These are phyloP conservation scores for Penicillium desertorum DNA, from an alignment of 495 filamentous ascomycete species.

Conservation along the genomic window DNA sequence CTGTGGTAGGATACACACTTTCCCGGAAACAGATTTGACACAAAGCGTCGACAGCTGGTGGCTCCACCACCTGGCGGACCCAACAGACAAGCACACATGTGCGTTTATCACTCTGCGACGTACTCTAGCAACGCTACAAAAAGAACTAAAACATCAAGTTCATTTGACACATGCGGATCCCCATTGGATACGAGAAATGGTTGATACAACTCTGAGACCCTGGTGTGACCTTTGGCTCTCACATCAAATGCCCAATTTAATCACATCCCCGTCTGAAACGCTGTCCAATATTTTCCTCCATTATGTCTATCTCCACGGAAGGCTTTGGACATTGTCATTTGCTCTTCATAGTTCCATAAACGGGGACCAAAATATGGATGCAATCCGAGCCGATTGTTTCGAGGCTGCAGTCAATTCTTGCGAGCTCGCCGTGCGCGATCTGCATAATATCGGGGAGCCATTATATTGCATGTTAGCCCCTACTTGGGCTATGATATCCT, in stretches of 20 bases:
- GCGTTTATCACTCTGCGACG: conserved; percentile 28
- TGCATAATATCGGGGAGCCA: conserved; percentile 26
- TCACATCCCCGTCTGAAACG: conserved; percentile 14
- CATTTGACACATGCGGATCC: conserved; percentile 8
- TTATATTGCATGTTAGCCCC: conserved; percentile 35
- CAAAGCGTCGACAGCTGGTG: conserved; percentile 28
- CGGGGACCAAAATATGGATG: conserved; percentile 32
- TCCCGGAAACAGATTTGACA: conserved; percentile 30
- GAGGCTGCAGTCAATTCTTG: conserved; percentile 36
- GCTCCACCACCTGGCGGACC: conserved; percentile 26
- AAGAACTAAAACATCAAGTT: conserved; percentile 13
- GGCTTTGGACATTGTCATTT: conserved; percentile 31
- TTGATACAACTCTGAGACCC: conserved; percentile 19
- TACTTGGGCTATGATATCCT: conserved; percentile 36
- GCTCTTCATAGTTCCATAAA: conserved; percentile 20
- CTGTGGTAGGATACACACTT: conserved; percentile 21
- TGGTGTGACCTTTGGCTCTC: conserved; percentile 27
- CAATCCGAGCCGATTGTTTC: conserved; percentile 45
- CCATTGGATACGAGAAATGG: conserved; percentile 27
- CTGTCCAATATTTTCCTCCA: conserved; percentile 23
- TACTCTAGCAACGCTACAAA: conserved; percentile 18
- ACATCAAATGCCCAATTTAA: background rate
- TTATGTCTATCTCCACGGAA: conserved; percentile 30
- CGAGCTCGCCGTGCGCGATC: conserved; percentile 27
- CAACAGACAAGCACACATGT: conserved; percentile 29